A percentile compares a stretch with the other conserved stretches of the same genome.
Conservation (phyloP, 371 early-diverging fungal species). For the Dinochytrium kinnereticum region DNA sequence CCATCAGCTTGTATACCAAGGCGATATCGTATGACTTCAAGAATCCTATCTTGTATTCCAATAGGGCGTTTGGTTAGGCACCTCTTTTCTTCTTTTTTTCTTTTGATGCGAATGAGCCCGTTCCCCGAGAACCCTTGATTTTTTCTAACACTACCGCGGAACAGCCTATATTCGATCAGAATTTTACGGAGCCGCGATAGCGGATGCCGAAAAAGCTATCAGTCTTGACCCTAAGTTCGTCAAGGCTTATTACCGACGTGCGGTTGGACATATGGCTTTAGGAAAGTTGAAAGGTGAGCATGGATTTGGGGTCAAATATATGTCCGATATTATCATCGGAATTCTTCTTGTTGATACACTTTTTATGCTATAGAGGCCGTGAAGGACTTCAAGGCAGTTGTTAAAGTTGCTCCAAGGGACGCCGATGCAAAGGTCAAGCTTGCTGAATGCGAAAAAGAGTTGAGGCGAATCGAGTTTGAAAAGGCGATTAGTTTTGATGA, state of each 20-base stretch:
- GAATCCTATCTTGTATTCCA: slow-evolving; percentile 87
- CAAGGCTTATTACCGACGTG: slow-evolving; percentile 93
- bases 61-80: slow-evolving; percentile 78
- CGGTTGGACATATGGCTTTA: slow-evolving; percentile 85
- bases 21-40: slow-evolving; percentile 83
- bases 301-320: not conserved
- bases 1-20: slow-evolving; percentile 82
- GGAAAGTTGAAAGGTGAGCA: slow-evolving; percentile 68
- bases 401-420: slow-evolving; percentile 55
- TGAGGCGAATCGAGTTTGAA: slow-evolving; percentile 86
- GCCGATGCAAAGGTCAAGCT: slow-evolving; percentile 54
- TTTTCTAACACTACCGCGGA: not conserved
- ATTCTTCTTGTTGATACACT: no score
- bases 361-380: slow-evolving; percentile 75
- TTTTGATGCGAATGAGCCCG: not conserved
- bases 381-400: slow-evolving; percentile 79
- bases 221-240: slow-evolving; percentile 80
- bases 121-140: no score
- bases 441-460: slow-evolving; percentile 87
- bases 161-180: slow-evolving; percentile 83
- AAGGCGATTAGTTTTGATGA: slow-evolving; percentile 82
- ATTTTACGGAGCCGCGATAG: slow-evolving; percentile 87
- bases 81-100: not conserved
- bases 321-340: not conserved
- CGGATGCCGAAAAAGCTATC: slow-evolving; percentile 87